Evolutionary conservation across 352 stramenopile genomes (phyloP).

Genomic region (Stramenopiles sp.): DNA sequence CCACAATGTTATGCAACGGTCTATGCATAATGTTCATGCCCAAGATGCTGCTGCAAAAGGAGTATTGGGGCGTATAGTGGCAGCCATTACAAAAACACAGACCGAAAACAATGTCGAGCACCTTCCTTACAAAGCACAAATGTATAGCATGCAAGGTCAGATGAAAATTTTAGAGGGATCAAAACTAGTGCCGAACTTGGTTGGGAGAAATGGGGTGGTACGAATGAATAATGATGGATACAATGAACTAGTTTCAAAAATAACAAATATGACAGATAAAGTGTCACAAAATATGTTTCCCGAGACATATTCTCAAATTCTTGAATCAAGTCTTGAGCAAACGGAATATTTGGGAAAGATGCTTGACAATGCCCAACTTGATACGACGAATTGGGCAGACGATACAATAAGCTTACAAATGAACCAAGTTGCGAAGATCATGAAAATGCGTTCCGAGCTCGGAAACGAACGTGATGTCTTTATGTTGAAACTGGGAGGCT

Average conservation of each 20-base stretch:
- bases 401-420: conserved; percentile 26
- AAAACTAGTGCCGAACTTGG: not conserved
- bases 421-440: conserved; percentile 31
- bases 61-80: conserved; percentile 34
- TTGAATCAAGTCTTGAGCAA: not conserved
- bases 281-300: not conserved
- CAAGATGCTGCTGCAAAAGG: conserved; percentile 27
- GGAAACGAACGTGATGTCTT: conserved; percentile 32
- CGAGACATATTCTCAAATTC: not conserved
- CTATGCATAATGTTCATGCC: conserved; percentile 27
- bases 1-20: conserved; percentile 28
- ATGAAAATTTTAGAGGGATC: conserved; percentile 14
- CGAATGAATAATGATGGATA: not conserved
- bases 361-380: not conserved
- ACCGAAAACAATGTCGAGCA: not conserved
- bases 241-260: not conserved
- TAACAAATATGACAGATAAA: not conserved
- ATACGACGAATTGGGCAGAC: conserved; percentile 16
- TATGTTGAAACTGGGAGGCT: conserved; percentile 29
- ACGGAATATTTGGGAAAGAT: not conserved
- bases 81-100: conserved; percentile 22
- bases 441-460: conserved; percentile 27
- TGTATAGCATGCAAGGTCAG: conserved; percentile 26
- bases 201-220: not conserved
- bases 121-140: conserved; percentile 16